Evolutionary conservation across 345 rosid species (phyloP), one percentile per base, ranked within the genome.

Genomic region (Heritiera fomes): DNA sequence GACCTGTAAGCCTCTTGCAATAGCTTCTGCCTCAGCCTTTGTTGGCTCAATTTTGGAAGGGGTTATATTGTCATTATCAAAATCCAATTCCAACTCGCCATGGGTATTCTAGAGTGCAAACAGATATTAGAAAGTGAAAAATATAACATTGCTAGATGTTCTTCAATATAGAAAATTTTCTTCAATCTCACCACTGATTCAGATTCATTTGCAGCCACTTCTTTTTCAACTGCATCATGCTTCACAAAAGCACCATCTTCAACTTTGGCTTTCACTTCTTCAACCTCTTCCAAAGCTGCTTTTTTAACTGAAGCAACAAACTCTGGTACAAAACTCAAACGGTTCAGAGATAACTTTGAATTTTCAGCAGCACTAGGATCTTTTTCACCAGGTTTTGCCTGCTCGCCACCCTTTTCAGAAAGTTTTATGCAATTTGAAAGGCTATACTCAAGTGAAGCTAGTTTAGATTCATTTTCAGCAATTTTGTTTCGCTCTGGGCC

Each of bases 21-120:
- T 86, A 59, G 99, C 98, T 88, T 96, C 98, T 78, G 90, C 95
- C 88, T 96, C 99, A 0, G 99, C 99, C 68, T 90, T 90, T 73
- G 98, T 96, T 69, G 88, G 94, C 88, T 96, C 99, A 81, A 96
- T 96, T 88, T 88, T 89, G 70, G 84, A 87, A 55, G 77, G 85
- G 72, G 85, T 80, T 74, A 84, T 63, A 80, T 82, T 88, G 32
- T 90, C 92, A 53, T 80, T 85, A 81, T 94, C 97, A 74, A 89
- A 89, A 82, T 86, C 94, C 81, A 84, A 40, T 86, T 91, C 97
- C 78, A 74, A n/a, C 71, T 91, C 97, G 60, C 87, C 92, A 78
- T 84, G 91, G 34, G 82, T 85, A 80, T 86, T 90, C 98, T 96
- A 82, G 46, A 77, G 69, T 64, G 78, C 65, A 79, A 86, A 55